A percentile compares a stretch with the other conserved stretches of the same genome.
phyloP scores from a whole-genome alignment of 495 filamentous ascomycete genomes.

The Glonium stellatum region DNA sequence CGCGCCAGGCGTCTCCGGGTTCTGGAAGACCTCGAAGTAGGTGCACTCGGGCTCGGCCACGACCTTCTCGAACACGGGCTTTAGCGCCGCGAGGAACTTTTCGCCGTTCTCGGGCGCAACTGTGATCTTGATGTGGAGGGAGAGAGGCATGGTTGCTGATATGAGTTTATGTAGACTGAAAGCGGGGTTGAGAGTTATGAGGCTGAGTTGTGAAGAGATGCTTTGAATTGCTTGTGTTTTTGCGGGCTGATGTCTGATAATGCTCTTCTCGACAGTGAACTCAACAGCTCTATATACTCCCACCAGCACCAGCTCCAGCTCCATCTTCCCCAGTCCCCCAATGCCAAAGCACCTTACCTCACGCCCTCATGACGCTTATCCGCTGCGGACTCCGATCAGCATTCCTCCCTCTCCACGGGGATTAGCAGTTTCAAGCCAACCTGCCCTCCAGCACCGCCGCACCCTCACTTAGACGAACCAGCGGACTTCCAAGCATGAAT shows the following conservation, averaged over 20 bases:
- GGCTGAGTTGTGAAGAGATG: neutral
- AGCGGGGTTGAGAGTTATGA: too few species aligned
- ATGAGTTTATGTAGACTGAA: too few species aligned
- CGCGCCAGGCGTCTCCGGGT: conserved; percentile 38
- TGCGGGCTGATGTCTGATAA: neutral
- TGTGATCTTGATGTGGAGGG: conserved; percentile 41
- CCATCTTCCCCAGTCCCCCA: too few species aligned
- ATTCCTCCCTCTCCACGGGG: too few species aligned
- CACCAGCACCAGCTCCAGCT: too few species aligned
- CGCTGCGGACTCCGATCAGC: too few species aligned
- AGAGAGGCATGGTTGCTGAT: conserved; percentile 9
- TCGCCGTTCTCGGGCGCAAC: conserved; percentile 40
- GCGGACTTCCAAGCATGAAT: too few species aligned
- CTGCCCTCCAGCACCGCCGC: too few species aligned
- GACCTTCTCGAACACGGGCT: conserved; percentile 39
- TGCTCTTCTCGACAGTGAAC: neutral
- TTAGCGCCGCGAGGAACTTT: conserved; percentile 40
- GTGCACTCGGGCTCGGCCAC: conserved; percentile 42
- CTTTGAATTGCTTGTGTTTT: neutral
- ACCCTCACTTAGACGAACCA: too few species aligned
- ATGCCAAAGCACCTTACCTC: too few species aligned
- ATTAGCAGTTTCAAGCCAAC: too few species aligned
- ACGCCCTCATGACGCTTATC: too few species aligned
- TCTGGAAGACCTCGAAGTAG: conserved; percentile 46
- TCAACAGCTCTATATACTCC: neutral